Conservation (phyloP, 345 rosid genomes). For the Xanthoceras sorbifolium region DNA sequence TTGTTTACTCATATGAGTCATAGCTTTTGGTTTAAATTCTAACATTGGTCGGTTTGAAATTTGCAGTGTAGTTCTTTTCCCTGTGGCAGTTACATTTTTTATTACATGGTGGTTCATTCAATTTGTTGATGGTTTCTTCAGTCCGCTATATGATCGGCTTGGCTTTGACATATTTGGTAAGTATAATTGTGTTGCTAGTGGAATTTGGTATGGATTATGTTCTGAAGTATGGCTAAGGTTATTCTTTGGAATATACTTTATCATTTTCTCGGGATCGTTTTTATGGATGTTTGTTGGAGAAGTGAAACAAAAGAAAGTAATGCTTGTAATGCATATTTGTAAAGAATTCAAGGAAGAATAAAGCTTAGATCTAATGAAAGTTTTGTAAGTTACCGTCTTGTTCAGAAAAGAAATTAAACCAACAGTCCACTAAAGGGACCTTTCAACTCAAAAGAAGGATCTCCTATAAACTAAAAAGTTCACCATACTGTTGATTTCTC, state of each 20-base stretch:
- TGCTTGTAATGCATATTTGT: not conserved
- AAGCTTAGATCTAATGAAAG: not conserved
- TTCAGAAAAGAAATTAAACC: not conserved
- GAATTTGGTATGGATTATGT: not conserved
- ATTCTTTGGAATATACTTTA: not conserved
- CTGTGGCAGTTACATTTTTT: conserved; percentile 69
- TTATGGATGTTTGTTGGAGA: not conserved
- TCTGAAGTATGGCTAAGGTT: conserved; percentile 1
- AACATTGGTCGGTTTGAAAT: conserved; percentile 25
- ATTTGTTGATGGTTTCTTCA: conserved; percentile 76
- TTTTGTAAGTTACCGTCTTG: not conserved
- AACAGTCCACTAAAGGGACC: too few relatives aligned
- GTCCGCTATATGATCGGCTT: conserved; percentile 63
- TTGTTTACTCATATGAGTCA: not conserved
- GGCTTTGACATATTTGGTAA: conserved; percentile 69
- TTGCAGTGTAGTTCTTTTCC: conserved; percentile 76
- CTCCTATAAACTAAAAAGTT: too few relatives aligned
- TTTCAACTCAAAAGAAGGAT: too few relatives aligned
- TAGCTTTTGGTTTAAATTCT: conserved; percentile 20
- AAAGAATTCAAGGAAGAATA: not conserved
- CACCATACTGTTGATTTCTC: not conserved
- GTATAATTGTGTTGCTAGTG: conserved; percentile 12
- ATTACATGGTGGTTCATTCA: conserved; percentile 76
- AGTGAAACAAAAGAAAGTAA: not conserved
- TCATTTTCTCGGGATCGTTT: not conserved